Percentiles rank a stretch among this genome's conserved stretches.
phyloP scores from a whole-genome alignment of 495 filamentous ascomycete species.

The Lentithecium fluviatile region DNA sequence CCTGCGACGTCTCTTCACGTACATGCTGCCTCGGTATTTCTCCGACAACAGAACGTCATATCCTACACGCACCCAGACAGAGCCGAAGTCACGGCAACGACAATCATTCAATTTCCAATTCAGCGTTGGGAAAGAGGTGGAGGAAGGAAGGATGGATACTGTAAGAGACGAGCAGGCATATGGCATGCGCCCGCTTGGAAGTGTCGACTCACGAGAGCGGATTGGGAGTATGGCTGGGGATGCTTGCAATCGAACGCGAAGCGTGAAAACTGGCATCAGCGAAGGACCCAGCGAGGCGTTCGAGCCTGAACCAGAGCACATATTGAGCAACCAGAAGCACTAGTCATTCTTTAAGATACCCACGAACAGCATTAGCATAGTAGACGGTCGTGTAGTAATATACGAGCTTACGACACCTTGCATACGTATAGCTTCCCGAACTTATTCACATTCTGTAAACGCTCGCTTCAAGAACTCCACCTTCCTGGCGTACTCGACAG shows the following conservation, averaged over 20 bases:
- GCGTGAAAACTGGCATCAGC: slow-evolving; percentile 16
- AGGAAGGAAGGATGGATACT: neutral
- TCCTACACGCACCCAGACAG: neutral
- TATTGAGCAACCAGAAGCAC: slow-evolving; percentile 6
- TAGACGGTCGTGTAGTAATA: no score
- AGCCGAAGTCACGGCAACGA: neutral
- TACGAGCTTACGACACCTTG: no score
- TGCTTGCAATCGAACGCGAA: slow-evolving; percentile 1
- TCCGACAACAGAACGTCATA: slow-evolving; percentile 3
- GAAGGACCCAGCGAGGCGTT: neutral
- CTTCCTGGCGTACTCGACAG: no score
- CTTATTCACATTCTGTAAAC: no score
- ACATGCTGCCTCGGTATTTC: slow-evolving; percentile 24
- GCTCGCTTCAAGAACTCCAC: no score
- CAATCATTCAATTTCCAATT: slow-evolving; percentile 10
- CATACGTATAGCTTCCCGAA: no score
- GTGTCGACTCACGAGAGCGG: slow-evolving; percentile 14
- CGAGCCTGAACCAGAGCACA: slow-evolving; percentile 14
- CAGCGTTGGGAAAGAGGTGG: slow-evolving; percentile 7
- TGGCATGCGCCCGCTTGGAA: slow-evolving; percentile 9
- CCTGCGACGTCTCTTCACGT: slow-evolving; percentile 30
- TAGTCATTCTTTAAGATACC: no score
- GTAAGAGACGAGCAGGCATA: no score
- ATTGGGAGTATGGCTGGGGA: neutral
- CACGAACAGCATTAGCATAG: no score